Percentiles rank a stretch among this genome's conserved stretches.
Evolutionary conservation across 2,329 filamentous ascomycete genomes (phyloP).

Genomic region (Aspergillus amoenus): DNA sequence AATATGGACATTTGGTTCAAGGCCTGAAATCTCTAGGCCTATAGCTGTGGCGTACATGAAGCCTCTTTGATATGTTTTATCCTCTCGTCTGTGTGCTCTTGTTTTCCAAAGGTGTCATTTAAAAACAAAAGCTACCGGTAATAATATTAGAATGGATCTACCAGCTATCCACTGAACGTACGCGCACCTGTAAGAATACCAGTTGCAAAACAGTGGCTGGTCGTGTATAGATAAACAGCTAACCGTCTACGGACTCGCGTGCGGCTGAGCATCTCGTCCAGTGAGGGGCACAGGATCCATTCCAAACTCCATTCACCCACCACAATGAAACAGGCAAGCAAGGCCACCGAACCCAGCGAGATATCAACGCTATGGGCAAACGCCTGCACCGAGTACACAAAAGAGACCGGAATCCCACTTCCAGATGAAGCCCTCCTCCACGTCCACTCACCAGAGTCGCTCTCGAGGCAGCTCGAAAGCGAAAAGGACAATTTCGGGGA

Average conservation of each 20-base stretch:
- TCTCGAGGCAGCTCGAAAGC: neutral
- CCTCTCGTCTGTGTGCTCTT: neutral
- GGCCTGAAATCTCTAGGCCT: neutral
- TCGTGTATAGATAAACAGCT: too few species aligned
- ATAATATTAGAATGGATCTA: neutral
- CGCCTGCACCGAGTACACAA: constrained; percentile 3
- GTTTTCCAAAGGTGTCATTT: neutral
- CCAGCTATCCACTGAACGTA: too few species aligned
- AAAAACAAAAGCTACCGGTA: neutral
- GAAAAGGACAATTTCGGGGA: constrained; percentile 7
- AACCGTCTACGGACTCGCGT: too few species aligned
- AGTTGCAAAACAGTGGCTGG: too few species aligned
- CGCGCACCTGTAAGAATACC: too few species aligned
- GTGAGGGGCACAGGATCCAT: too few species aligned
- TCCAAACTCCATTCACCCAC: too few species aligned
- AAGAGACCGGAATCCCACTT: neutral
- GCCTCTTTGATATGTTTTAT: neutral
- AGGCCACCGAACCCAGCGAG: too few species aligned
- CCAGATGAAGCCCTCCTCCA: neutral
- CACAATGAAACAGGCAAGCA: too few species aligned
- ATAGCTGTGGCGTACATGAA: neutral
- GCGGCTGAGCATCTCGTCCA: too few species aligned
- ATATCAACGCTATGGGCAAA: too few species aligned
- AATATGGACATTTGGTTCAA: neutral
- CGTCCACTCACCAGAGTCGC: neutral